Percentiles rank a stretch among this genome's conserved stretches.
These are phyloP conservation scores for Thinopyrum elongatum DNA, from an alignment of 176 grass and related monocot species.

Conservation along the genomic window DNA sequence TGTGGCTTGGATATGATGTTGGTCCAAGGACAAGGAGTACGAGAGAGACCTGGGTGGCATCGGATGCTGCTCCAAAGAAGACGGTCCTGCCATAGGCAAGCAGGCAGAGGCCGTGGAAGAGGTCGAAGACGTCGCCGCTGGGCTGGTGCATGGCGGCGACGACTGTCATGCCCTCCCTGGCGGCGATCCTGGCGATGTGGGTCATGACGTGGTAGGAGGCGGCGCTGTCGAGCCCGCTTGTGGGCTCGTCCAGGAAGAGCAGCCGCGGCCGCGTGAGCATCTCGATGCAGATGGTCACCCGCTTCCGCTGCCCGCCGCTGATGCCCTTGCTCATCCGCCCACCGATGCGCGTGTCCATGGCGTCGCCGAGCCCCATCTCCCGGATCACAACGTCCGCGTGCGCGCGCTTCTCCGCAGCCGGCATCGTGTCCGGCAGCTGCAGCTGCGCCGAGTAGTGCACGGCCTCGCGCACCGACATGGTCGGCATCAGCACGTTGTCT, in stretches of 20 bases:
- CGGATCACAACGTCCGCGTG: constrained; percentile 38
- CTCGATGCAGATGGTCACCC: constrained; percentile 58
- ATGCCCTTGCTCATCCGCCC: constrained; percentile 51
- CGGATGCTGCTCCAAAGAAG: constrained; percentile 40
- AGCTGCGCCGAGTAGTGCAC: constrained; percentile 63
- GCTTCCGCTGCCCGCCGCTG: constrained; percentile 53
- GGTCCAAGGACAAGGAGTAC: neutral
- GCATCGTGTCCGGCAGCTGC: constrained; percentile 54
- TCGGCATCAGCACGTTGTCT: constrained; percentile 69
- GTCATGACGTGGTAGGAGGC: constrained; percentile 55
- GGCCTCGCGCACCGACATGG: constrained; percentile 51
- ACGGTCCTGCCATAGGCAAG: constrained; percentile 44
- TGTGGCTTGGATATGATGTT: too few relatives aligned
- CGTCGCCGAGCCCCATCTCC: constrained; percentile 58
- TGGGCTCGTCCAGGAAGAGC: constrained; percentile 99
- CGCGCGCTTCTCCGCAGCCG: constrained; percentile 30
- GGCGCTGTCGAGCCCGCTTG: constrained; percentile 92
- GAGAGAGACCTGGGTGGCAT: constrained; percentile 35
- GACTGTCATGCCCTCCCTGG: constrained; percentile 35
- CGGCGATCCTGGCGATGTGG: constrained; percentile 21
- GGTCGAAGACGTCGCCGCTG: constrained; percentile 46
- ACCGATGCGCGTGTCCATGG: constrained; percentile 51
- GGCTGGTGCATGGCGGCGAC: constrained; percentile 67
- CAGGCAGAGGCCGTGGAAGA: constrained; percentile 50
- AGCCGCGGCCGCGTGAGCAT: constrained; percentile 52